A percentile compares a stretch with the other conserved stretches of the same genome.
Conservation (phyloP, 2,329 filamentous ascomycete species). For the Trichoderma atroviride region DNA sequence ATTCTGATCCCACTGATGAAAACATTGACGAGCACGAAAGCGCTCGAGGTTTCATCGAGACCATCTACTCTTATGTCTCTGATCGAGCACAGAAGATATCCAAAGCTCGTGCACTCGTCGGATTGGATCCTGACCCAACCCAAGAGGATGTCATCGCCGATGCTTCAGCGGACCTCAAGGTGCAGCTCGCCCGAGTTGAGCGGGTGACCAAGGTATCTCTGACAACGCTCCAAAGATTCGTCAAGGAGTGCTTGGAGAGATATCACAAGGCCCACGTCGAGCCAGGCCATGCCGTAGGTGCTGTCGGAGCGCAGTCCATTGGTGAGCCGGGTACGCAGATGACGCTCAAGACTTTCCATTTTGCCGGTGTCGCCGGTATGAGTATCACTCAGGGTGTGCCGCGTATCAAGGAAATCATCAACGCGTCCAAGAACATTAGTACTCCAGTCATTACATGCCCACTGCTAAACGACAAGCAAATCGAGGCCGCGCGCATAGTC, state of each 20-base stretch:
- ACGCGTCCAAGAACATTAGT: constrained; percentile 90
- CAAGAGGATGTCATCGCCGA: constrained; percentile 31
- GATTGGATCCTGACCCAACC: constrained; percentile 44
- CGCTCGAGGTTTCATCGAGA: constrained; percentile 77
- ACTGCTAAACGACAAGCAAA: constrained; percentile 72
- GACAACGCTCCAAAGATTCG: constrained; percentile 72
- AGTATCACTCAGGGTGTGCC: constrained; percentile 99
- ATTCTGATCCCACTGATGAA: constrained; percentile 69
- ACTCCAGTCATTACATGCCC: constrained; percentile 92
- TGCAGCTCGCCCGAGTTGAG: constrained; percentile 52
- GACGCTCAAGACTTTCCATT: constrained; percentile 99
- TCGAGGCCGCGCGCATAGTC: constrained; percentile 83
- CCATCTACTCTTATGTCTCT: constrained; percentile 72
- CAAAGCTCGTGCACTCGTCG: constrained; percentile 53
- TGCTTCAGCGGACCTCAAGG: constrained; percentile 34
- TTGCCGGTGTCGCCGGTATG: constrained; percentile 99
- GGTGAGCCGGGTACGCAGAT: constrained; percentile 98
- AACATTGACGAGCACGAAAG: constrained; percentile 80
- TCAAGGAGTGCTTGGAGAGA: constrained; percentile 81
- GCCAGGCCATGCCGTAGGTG: constrained; percentile 92
- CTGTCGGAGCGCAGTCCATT: constrained; percentile 95
- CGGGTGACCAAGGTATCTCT: constrained; percentile 83
- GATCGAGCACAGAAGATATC: constrained; percentile 64
- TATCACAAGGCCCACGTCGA: constrained; percentile 91
- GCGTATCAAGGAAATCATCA: constrained; percentile 99